phyloP scores from a whole-genome alignment of 495 filamentous ascomycete genomes.

The Podospora comata region DNA sequence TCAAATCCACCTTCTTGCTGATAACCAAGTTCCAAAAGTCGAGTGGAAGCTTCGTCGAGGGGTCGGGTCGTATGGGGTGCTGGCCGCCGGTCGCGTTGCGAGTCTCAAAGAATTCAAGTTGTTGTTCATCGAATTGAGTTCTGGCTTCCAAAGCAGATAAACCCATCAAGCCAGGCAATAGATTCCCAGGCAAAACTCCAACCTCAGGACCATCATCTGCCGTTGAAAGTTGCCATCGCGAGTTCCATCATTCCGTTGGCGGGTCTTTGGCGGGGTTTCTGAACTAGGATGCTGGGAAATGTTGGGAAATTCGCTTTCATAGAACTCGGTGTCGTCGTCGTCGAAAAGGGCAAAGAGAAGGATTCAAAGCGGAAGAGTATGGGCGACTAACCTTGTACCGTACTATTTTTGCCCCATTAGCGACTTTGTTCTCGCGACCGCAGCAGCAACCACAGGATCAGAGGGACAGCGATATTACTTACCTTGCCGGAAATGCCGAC shows the following conservation, averaged over 20 bases:
- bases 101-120: neutral
- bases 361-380: constrained; percentile 15
- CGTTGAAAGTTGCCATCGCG: neutral
- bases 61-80: neutral
- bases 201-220: neutral
- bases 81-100: neutral
- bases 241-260: neutral
- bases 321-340: constrained; percentile 8
- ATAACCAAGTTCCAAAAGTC: neutral
- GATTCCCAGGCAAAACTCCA: neutral
- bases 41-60: neutral
- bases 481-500: constrained; percentile 73
- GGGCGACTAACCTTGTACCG: constrained; percentile 53
- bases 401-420: constrained; percentile 42
- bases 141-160: neutral
- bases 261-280: neutral
- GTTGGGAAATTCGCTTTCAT: neutral
- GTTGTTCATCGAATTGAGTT: neutral
- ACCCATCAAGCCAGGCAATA: neutral
- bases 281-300: neutral
- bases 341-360: constrained; percentile 8
- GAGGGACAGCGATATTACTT: constrained; percentile 20
- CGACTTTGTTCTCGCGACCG: constrained; percentile 8
- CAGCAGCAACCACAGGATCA: neutral
- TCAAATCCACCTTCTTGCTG: neutral